Conservation (phyloP, 208 protist species). For the Trypanosoma mega region DNA sequence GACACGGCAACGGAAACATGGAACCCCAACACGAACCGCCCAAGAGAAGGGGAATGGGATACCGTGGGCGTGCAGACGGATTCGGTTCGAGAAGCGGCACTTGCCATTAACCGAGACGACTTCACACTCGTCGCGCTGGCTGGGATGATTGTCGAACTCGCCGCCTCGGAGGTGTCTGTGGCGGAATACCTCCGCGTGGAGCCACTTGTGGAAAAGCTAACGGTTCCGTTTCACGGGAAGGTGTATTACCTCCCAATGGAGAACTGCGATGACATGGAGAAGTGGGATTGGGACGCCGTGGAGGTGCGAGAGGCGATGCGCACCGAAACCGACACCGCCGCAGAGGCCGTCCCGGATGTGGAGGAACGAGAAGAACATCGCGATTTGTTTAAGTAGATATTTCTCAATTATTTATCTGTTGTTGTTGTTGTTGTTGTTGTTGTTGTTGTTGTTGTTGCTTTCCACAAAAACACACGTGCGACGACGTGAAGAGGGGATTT, state of each 20-base stretch:
- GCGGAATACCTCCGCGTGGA: constrained; percentile 69
- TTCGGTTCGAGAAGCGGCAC: constrained; percentile 15
- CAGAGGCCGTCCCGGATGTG: constrained; percentile 43
- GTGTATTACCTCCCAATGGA: constrained; percentile 76
- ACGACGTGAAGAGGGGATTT: too few species aligned
- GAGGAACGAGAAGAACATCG: constrained; percentile 67
- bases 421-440: not conserved
- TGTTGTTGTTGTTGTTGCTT: constrained; percentile 12
- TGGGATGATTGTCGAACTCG: constrained; percentile 77
- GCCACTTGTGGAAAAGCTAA: constrained; percentile 76
- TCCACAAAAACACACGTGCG: too few species aligned
- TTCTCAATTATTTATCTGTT: constrained; percentile 2
- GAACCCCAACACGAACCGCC: not conserved
- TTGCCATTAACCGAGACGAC: constrained; percentile 72
- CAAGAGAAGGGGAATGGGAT: not conserved
- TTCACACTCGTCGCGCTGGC: constrained; percentile 80
- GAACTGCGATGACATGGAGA: constrained; percentile 86
- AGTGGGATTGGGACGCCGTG: constrained; percentile 69
- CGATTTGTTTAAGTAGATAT: constrained; percentile 62
- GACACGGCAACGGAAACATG: not conserved
- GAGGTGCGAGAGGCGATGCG: constrained; percentile 51
- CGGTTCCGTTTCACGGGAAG: constrained; percentile 69
- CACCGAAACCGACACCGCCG: constrained; percentile 4
- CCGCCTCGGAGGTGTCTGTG: constrained; percentile 43
- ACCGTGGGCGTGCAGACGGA: not conserved